A percentile compares a stretch with the other conserved stretches of the same genome.
These are phyloP conservation scores for Pseudotulostoma volvatum DNA, from an alignment of 495 filamentous ascomycete genomes.

Conservation along the genomic window DNA sequence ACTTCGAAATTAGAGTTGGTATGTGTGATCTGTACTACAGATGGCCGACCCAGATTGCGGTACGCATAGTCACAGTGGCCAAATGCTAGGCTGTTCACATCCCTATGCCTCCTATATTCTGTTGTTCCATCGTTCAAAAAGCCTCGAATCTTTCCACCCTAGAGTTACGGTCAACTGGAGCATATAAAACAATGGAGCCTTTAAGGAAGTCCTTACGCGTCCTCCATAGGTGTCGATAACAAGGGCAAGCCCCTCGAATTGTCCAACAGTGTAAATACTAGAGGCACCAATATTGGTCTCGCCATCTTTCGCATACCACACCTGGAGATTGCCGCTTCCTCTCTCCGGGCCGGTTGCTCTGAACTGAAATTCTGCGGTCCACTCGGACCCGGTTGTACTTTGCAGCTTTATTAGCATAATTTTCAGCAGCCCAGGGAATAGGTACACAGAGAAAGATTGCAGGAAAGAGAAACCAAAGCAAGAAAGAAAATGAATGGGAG, in stretches of 20 bases:
- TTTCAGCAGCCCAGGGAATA: no score
- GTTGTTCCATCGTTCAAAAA: conserved; percentile 85
- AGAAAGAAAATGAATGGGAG: conserved; percentile 4
- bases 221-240: conserved; percentile 81
- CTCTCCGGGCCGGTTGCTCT: conserved; percentile 73
- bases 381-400: conserved; percentile 38
- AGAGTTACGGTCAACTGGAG: conserved; percentile 5
- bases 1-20: conserved; percentile 49
- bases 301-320: conserved; percentile 78
- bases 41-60: conserved; percentile 76
- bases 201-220: conserved; percentile 22
- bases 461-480: background rate
- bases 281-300: conserved; percentile 43
- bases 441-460: no score
- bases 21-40: conserved; percentile 57
- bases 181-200: background rate
- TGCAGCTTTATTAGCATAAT: conserved; percentile 11
- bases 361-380: conserved; percentile 74
- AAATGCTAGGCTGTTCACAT: conserved; percentile 75
- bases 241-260: conserved; percentile 76
- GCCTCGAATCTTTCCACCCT: conserved; percentile 68
- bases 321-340: conserved; percentile 73
- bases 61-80: conserved; percentile 85
- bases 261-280: conserved; percentile 66
- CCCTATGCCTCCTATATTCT: conserved; percentile 64